Percentiles rank a stretch among this genome's conserved stretches.
These are phyloP conservation scores for Massarina eburnea DNA, from an alignment of 2,329 filamentous ascomycete species.

Conservation along the genomic window DNA sequence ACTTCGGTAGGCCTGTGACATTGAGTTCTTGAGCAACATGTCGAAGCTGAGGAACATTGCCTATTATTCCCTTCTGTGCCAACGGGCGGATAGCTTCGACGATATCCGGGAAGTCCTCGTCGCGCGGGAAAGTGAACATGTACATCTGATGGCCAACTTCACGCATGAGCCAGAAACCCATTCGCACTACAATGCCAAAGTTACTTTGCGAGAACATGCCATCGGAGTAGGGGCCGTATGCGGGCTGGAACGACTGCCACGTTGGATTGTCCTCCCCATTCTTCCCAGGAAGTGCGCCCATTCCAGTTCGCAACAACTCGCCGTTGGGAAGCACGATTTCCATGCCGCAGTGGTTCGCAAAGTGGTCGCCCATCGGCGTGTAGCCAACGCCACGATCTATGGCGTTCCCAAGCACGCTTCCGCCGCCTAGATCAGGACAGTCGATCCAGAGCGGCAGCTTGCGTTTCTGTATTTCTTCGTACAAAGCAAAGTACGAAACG, in stretches of 20 bases:
- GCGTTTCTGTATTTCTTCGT: slow-evolving; percentile 52
- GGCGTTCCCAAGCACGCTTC: slow-evolving; percentile 51
- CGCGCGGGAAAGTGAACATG: slow-evolving; percentile 50
- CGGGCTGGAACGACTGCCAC: slow-evolving; percentile 39
- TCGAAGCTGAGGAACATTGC: slow-evolving; percentile 52
- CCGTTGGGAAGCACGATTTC: slow-evolving; percentile 47
- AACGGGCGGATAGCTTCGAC: slow-evolving; percentile 54
- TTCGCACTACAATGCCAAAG: slow-evolving; percentile 48
- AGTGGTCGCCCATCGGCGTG: slow-evolving; percentile 47
- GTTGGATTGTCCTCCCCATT: slow-evolving; percentile 23
- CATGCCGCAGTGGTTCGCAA: slow-evolving; percentile 48
- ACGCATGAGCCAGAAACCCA: slow-evolving; percentile 59
- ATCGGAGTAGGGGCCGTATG: slow-evolving; percentile 41
- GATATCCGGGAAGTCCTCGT: slow-evolving; percentile 52
- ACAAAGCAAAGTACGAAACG: slow-evolving; percentile 55
- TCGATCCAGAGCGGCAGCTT: slow-evolving; percentile 49
- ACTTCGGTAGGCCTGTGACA: slow-evolving; percentile 45
- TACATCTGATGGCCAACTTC: slow-evolving; percentile 53
- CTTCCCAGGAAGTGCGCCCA: slow-evolving; percentile 42
- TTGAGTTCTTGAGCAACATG: slow-evolving; percentile 51
- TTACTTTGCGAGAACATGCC: slow-evolving; percentile 42
- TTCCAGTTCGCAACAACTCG: slow-evolving; percentile 43
- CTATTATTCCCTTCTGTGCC: slow-evolving; percentile 41
- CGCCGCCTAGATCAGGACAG: slow-evolving; percentile 54
- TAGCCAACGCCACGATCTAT: slow-evolving; percentile 50